phyloP scores from a whole-genome alignment of 2,329 filamentous ascomycete genomes.

The Monosporascus sp. region DNA sequence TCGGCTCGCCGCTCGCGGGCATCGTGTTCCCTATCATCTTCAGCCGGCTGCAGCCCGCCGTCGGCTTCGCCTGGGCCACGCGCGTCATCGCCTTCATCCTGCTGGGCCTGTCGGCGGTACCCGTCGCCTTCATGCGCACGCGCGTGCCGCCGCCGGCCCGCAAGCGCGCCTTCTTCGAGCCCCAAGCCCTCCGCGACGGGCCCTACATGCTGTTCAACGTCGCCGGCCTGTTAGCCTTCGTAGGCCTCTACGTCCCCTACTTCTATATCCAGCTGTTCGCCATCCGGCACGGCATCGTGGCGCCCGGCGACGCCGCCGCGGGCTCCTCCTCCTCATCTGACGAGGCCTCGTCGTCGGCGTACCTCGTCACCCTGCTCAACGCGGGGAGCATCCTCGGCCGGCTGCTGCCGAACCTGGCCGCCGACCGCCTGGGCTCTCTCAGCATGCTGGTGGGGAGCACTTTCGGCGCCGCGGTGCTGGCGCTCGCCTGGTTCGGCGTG shows the following conservation, averaged over 20 bases:
- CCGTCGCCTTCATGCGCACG: conserved; percentile 22
- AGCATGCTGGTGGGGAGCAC: conserved; percentile 23
- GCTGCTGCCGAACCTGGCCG: conserved; percentile 29
- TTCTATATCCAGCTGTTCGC: conserved; percentile 26
- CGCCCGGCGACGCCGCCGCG: background rate
- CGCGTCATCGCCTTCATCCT: conserved; percentile 37
- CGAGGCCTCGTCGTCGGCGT: conserved; percentile 14
- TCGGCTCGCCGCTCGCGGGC: conserved; percentile 23
- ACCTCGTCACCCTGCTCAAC: conserved; percentile 31
- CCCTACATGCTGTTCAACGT: conserved; percentile 22
- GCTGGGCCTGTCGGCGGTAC: conserved; percentile 20
- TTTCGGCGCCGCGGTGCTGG: conserved; percentile 21
- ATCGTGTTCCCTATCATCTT: conserved; percentile 40
- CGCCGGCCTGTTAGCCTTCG: conserved; percentile 24
- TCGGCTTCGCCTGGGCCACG: conserved; percentile 48
- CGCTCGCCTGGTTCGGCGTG: conserved; percentile 28
- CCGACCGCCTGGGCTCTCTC: conserved; percentile 26
- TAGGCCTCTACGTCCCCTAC: conserved; percentile 33
- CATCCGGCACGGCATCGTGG: conserved; percentile 7
- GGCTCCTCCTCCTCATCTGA: background rate
- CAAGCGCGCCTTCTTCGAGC: conserved; percentile 21
- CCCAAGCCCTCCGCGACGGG: conserved; percentile 20
- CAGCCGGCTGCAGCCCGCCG: conserved; percentile 29
- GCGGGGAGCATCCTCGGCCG: conserved; percentile 31
- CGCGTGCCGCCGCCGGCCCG: conserved; percentile 16